A percentile compares a stretch with the other conserved stretches of the same genome.
These are phyloP conservation scores for Claviceps spartinae DNA, from an alignment of 2,329 filamentous ascomycete genomes.

Conservation along the genomic window DNA sequence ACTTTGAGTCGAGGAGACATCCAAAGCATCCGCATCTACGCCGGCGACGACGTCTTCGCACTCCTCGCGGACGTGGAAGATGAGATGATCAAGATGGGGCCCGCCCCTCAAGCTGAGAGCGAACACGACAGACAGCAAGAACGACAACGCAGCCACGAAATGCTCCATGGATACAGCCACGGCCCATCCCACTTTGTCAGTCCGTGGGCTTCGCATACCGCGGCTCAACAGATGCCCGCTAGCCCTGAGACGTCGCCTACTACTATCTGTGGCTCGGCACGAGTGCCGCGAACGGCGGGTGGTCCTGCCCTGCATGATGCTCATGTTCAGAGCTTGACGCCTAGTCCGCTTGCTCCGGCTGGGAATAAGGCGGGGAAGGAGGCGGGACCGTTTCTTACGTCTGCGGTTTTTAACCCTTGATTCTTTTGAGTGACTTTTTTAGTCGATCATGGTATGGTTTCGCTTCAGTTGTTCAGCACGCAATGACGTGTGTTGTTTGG, in stretches of 20 bases:
- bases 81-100: conserved; percentile 25
- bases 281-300: no score
- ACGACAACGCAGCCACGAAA: conserved; percentile 37
- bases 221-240: conserved; percentile 6
- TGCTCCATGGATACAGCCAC: conserved; percentile 24
- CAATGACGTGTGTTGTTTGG: not conserved
- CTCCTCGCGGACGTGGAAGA: conserved; percentile 53
- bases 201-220: not conserved
- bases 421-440: not conserved
- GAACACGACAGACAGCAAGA: conserved; percentile 30
- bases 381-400: conserved; percentile 31
- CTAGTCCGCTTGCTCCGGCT: not conserved
- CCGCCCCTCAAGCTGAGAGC: not conserved
- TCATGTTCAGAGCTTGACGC: not conserved
- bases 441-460: no score
- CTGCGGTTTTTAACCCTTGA: conserved; percentile 35
- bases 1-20: conserved; percentile 28
- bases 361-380: conserved; percentile 5
- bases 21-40: conserved; percentile 56
- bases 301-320: not conserved
- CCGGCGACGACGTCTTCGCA: conserved; percentile 52
- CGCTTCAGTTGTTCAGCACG: not conserved
- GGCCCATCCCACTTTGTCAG: conserved; percentile 11
- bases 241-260: not conserved
- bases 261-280: conserved; percentile 6